Percentiles rank a stretch among this genome's conserved stretches.
phyloP scores from a whole-genome alignment of 2,329 filamentous ascomycete species.

The Sodiomyces alkalinus region DNA sequence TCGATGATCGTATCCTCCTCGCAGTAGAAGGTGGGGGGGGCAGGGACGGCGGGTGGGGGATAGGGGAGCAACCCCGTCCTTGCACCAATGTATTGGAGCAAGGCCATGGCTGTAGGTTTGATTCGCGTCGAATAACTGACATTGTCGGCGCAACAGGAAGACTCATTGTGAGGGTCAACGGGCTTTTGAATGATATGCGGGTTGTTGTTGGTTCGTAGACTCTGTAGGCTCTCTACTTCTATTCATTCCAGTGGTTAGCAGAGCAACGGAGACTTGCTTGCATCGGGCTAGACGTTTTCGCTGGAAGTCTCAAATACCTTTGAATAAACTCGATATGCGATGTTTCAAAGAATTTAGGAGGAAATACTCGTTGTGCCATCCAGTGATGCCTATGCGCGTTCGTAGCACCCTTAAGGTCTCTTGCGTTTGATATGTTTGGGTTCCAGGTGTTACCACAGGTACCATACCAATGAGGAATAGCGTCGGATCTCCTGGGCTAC shows the following conservation, averaged over 20 bases:
- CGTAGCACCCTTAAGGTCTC: too few species aligned
- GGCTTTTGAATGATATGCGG: conserved; percentile 4
- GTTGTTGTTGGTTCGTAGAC: conserved; percentile 5
- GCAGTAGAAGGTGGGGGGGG: conserved; percentile 5
- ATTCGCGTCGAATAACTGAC: conserved; percentile 9
- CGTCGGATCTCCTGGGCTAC: too few species aligned
- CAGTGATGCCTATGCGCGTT: too few species aligned
- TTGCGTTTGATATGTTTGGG: too few species aligned
- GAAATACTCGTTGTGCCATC: too few species aligned
- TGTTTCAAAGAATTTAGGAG: too few species aligned
- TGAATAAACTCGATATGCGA: too few species aligned
- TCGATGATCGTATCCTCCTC: conserved; percentile 10
- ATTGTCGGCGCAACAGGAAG: conserved; percentile 5
- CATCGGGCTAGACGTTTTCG: too few species aligned
- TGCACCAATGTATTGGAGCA: conserved; percentile 8
- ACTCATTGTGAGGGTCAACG: conserved; percentile 1
- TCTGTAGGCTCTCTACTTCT: conserved; percentile 1
- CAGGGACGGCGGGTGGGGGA: conserved; percentile 5
- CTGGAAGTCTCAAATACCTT: too few species aligned
- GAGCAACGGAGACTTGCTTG: conserved; percentile 23
- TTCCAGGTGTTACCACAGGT: too few species aligned
- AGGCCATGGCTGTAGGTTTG: conserved; percentile 5
- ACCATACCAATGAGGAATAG: too few species aligned
- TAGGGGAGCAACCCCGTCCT: conserved; percentile 10
- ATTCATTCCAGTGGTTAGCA: conserved; percentile 27